Conservation (phyloP, 2,329 filamentous ascomycete genomes). For the Phialemoniopsis sp. region DNA sequence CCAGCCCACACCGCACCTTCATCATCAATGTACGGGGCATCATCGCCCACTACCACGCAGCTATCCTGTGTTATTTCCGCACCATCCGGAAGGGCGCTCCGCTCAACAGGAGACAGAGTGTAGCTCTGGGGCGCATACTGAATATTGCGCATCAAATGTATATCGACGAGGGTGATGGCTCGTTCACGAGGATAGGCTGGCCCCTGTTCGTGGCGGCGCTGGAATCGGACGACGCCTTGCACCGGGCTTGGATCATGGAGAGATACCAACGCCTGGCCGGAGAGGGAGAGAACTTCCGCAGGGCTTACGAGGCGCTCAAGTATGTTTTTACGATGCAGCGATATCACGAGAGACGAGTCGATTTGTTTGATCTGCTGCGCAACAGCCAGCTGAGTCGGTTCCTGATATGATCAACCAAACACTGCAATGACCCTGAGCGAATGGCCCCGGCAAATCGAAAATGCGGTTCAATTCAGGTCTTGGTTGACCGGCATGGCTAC, state of each 20-base stretch:
- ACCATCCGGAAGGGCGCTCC: conserved; percentile 7
- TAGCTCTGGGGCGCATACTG: conserved; percentile 16
- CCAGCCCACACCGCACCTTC: conserved; percentile 19
- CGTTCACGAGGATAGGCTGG: conserved; percentile 24
- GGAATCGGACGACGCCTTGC: conserved; percentile 24
- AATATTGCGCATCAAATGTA: conserved; percentile 25
- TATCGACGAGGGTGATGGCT: conserved; percentile 23
- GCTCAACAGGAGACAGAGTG: conserved; percentile 2
- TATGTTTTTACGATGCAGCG: conserved; percentile 14
- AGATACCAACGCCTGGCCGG: conserved; percentile 20
- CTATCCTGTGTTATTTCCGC: conserved; percentile 22
- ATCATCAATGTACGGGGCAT: conserved; percentile 27
- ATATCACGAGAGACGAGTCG: conserved; percentile 5
- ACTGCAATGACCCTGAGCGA: no score
- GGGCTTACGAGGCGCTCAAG: conserved; percentile 20
- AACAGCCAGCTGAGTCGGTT: no score
- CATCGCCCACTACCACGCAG: conserved; percentile 27
- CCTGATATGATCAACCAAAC: no score
- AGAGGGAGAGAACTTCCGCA: conserved; percentile 24
- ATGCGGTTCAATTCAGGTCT: no score
- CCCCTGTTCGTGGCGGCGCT: conserved; percentile 28
- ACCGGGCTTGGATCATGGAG: conserved; percentile 26
- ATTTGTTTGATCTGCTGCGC: conserved; percentile 4
- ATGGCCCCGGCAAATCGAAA: no score
- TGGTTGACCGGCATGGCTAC: no score